phyloP scores from a whole-genome alignment of 495 filamentous ascomycete species.

The Ramalina peruviana region DNA sequence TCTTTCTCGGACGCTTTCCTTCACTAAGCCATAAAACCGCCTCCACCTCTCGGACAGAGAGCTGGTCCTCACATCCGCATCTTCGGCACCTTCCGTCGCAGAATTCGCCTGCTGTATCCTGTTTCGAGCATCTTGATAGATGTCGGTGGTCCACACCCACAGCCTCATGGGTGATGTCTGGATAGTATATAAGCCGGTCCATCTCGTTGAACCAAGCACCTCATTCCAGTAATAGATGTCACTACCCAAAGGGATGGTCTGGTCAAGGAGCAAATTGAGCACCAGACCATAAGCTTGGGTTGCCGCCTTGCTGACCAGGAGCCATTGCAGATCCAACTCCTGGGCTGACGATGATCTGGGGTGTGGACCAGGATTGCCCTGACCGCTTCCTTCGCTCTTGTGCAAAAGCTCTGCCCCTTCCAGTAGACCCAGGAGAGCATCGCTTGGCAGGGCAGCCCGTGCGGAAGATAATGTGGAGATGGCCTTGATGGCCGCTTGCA shows the following conservation, averaged over 20 bases:
- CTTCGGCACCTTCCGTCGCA: conserved; percentile 7
- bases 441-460: conserved; percentile 33
- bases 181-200: conserved; percentile 60
- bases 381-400: conserved; percentile 1
- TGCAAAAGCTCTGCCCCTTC: conserved; percentile 37
- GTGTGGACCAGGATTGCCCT: conserved; percentile 10
- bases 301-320: conserved; percentile 73
- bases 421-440: conserved; percentile 44
- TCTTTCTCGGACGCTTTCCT: conserved; percentile 49
- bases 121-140: conserved; percentile 41
- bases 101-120: conserved; percentile 23
- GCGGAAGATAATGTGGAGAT: conserved; percentile 54
- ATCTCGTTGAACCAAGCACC: conserved; percentile 54
- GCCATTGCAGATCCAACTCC: conserved; percentile 71
- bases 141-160: conserved; percentile 48
- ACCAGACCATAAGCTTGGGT: conserved; percentile 70
- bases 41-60: conserved; percentile 44
- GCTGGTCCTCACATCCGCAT: conserved; percentile 4
- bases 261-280: conserved; percentile 56
- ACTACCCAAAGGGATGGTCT: conserved; percentile 65
- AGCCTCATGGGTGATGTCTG: conserved; percentile 67
- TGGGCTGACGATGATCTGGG: conserved; percentile 24
- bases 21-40: conserved; percentile 69
- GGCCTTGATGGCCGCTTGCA: conserved; percentile 51
- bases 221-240: conserved; percentile 92